Evolutionary conservation across 768 basidiomycete species (phyloP).

Genomic region (Tylopilus intermedius): DNA sequence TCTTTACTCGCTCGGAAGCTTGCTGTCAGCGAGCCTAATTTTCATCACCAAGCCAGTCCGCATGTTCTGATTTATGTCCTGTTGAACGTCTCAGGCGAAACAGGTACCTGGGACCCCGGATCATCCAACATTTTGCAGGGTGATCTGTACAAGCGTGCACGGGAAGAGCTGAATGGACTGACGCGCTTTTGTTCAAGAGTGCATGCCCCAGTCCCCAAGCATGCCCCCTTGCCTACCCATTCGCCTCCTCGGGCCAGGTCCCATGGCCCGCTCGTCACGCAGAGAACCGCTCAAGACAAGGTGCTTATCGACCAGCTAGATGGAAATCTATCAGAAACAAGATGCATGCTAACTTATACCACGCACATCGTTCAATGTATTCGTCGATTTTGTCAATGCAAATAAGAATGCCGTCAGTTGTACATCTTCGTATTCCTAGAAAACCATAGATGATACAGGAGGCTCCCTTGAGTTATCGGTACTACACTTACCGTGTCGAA

Average conservation of each 20-base stretch:
- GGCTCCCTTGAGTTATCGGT: not conserved
- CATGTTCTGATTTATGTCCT: not conserved
- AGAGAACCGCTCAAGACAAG: slow-evolving; percentile 50
- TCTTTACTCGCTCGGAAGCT: too few species aligned
- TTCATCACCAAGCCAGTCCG: not conserved
- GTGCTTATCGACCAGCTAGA: slow-evolving; percentile 77
- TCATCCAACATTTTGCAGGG: not conserved
- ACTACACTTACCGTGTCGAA: slow-evolving; percentile 67
- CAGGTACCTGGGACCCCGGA: not conserved
- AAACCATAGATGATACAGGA: not conserved
- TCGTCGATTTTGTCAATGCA: slow-evolving; percentile 82
- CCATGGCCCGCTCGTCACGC: slow-evolving; percentile 46
- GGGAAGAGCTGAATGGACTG: not conserved
- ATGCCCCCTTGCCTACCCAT: slow-evolving; percentile 44
- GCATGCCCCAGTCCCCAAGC: slow-evolving; percentile 54
- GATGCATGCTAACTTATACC: not conserved
- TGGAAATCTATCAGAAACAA: slow-evolving; percentile 3
- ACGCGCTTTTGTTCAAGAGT: slow-evolving; percentile 27
- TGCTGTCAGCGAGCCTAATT: not conserved
- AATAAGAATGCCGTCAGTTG: slow-evolving; percentile 88
- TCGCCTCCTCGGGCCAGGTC: slow-evolving; percentile 46
- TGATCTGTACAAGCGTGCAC: not conserved
- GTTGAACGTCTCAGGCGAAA: not conserved
- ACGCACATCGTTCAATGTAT: slow-evolving; percentile 83
- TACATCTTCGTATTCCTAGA: slow-evolving; percentile 92